Evolutionary conservation across 192 early-diverging fungal genomes (phyloP), one percentile per base, ranked within the genome.

Genomic region (Coemansia sp.): DNA sequence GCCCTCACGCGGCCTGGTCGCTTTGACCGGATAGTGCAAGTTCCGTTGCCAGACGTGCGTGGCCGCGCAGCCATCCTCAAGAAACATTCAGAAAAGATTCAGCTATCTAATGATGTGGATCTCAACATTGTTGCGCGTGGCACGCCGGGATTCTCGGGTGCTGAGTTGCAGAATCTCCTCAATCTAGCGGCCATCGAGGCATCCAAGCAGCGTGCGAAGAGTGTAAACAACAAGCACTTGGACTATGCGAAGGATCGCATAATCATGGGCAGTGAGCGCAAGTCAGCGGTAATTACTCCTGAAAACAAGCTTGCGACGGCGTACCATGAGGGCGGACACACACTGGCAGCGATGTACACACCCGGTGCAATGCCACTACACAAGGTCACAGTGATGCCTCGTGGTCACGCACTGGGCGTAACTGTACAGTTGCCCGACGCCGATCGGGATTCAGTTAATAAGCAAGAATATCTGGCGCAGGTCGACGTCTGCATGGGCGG

Each of bases 231-330:
- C 82, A 85, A 77, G 54, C 92, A 98, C 67, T 76, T 99, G 67
- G 98, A 99, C 76, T 95, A 88, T 82, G 96, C 98, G 59, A 98
- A 98, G 82, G 98, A 99, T 74, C 94, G 95, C 65, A 95, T 99
- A 62, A 80, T 99, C 61, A 98, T 98, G 96, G 98, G 98, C 7
- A 89, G 93, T 19, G 98, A 99, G 82, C 87, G 95, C 70, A 90
- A 88, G 66, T 91, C 90, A 23, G 95, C 95, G 2, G 91, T 97
- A 14, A 90, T 98, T 54, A 93, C 94, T 5, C 91, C 91, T 11
- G 88, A 96, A 56, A 87, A 80, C 68, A 97, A 96, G 70, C 84
- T 87, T 21, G 72, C 94, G 31, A 98, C 96, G 6, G 96, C 98
- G 1, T 98, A 98, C 70, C 98, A 99, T 74, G 98, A 99, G 72